These are phyloP conservation scores for Salix arbutifolia DNA, from an alignment of 345 rosid genomes.

Conservation along the genomic window DNA sequence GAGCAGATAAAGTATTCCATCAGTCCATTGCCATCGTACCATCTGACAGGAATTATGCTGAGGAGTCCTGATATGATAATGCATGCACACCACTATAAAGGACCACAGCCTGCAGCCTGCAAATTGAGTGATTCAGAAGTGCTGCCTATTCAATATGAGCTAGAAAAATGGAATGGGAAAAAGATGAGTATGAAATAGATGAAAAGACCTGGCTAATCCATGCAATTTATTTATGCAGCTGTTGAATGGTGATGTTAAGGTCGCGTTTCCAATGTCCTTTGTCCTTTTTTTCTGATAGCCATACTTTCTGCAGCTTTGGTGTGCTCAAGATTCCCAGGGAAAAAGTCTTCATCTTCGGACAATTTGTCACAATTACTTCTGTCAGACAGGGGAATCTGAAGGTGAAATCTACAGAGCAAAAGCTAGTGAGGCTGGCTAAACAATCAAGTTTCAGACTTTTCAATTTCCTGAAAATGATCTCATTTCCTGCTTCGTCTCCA, in stretches of 20 bases:
- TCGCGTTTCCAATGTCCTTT: not conserved
- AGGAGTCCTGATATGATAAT: no score
- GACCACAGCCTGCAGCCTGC: no score
- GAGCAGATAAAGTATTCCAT: no score
- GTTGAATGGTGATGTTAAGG: not conserved
- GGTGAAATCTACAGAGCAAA: not conserved
- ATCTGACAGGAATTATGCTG: no score
- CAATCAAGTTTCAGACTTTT: slow-evolving; percentile 5
- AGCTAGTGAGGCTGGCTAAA: slow-evolving; percentile 12
- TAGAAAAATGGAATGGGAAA: no score
- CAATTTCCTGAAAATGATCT: no score
- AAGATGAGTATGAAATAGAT: no score
- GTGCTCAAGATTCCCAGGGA: not conserved
- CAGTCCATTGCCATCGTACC: no score
- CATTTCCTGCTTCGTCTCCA: slow-evolving; percentile 5
- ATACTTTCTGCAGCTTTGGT: not conserved
- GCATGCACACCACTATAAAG: no score
- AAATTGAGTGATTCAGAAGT: no score
- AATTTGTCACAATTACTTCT: not conserved
- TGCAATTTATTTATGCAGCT: not conserved
- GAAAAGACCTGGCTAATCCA: not conserved
- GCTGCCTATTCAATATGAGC: no score
- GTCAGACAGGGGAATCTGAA: slow-evolving; percentile 4
- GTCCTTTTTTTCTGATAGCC: no score
- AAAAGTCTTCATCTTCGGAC: not conserved